A percentile compares a stretch with the other conserved stretches of the same genome.
phyloP scores from a whole-genome alignment of 345 rosid species.

The Murraya paniculata region DNA sequence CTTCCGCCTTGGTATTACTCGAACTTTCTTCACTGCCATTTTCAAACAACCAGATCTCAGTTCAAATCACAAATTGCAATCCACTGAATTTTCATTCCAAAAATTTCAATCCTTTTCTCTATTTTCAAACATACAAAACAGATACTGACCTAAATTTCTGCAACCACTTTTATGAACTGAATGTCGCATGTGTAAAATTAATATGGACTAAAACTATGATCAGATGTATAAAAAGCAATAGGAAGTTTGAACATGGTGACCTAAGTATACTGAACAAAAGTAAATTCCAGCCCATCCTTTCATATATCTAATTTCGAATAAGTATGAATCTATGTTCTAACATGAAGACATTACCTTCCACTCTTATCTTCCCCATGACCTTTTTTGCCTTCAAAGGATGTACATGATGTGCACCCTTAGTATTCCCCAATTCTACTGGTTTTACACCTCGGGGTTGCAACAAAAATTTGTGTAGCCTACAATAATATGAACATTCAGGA shows the following conservation, averaged over 20 bases:
- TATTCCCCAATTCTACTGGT: conserved; percentile 41
- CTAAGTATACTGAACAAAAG: not conserved
- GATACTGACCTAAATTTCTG: not conserved
- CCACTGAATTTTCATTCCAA: not conserved
- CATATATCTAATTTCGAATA: not conserved
- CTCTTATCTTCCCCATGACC: conserved; percentile 72
- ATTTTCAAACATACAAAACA: not conserved
- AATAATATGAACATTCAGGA: not conserved
- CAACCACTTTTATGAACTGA: not conserved
- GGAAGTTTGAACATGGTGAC: not conserved
- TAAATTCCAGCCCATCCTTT: not conserved
- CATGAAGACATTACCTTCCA: conserved; percentile 62
- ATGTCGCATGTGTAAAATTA: not conserved
- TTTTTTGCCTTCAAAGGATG: conserved; percentile 51
- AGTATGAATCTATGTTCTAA: not conserved
- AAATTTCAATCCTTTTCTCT: not conserved
- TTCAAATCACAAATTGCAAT: not conserved
- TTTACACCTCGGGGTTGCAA: conserved; percentile 76
- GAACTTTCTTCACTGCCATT: conserved; percentile 69
- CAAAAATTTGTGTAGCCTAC: conserved; percentile 76
- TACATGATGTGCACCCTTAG: conserved; percentile 43
- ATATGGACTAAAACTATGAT: not conserved
- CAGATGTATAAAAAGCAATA: not conserved
- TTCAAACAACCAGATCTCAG: conserved; percentile 15
- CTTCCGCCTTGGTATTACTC: conserved; percentile 67